These are phyloP conservation scores for Lecanosticta acicola DNA, from an alignment of 2,329 filamentous ascomycete genomes.

Conservation along the genomic window DNA sequence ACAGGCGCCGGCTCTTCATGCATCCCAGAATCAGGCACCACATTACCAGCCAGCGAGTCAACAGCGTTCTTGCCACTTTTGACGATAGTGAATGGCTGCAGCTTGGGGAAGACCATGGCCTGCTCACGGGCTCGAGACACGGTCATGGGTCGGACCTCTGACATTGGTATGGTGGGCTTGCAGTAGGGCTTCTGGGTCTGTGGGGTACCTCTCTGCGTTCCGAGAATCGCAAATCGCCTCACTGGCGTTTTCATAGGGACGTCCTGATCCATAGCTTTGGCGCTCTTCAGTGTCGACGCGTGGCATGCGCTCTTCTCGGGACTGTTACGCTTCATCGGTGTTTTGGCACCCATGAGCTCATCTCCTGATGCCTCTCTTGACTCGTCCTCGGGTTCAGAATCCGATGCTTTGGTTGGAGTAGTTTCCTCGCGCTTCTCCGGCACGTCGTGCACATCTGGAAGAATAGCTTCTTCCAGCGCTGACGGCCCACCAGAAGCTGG, in stretches of 20 bases:
- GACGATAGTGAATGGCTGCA: constrained; percentile 9
- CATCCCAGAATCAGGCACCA: background rate
- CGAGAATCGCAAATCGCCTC: constrained; percentile 16
- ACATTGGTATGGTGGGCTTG: constrained; percentile 17
- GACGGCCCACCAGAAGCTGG: no score
- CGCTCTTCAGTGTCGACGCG: constrained; percentile 16
- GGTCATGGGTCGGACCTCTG: constrained; percentile 21
- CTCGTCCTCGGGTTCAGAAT: background rate
- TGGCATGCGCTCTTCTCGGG: constrained; percentile 15
- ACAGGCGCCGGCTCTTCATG: background rate
- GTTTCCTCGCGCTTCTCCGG: background rate
- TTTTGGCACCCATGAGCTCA: constrained; percentile 31
- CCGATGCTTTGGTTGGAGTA: background rate
- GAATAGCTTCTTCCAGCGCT: no score
- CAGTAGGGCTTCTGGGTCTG: constrained; percentile 24
- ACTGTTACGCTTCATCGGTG: constrained; percentile 28
- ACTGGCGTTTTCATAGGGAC: constrained; percentile 19
- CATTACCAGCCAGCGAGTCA: no score
- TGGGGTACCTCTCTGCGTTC: constrained; percentile 22
- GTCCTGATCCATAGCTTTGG: constrained; percentile 7
- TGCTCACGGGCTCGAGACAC: constrained; percentile 20
- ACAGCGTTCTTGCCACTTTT: background rate
- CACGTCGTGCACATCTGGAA: no score
- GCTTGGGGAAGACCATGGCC: constrained; percentile 23
- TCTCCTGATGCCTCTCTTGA: constrained; percentile 23